Evolutionary conservation across 23 red algal species (phyloP).

Genomic region (Gracilariopsis chorda): DNA sequence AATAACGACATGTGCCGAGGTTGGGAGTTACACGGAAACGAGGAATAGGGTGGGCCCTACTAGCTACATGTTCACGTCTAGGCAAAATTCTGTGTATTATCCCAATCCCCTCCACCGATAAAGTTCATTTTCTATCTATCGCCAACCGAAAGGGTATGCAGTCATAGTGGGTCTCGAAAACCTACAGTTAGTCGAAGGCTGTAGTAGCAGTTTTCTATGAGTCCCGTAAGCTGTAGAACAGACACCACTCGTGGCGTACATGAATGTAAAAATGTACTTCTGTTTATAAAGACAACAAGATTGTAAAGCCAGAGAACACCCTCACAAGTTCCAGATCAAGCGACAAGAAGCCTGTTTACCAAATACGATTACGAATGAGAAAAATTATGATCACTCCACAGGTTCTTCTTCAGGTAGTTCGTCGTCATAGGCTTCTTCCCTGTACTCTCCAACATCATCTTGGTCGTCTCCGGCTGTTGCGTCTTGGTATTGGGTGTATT

Average conservation of each 20-base stretch:
- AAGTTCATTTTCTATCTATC: too few relatives aligned
- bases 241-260: background rate
- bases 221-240: too few relatives aligned
- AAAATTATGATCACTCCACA: slow-evolving; percentile 26
- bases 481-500: slow-evolving; percentile 94
- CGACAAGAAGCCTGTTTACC: background rate
- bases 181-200: too few relatives aligned
- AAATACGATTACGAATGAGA: background rate
- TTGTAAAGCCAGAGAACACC: background rate
- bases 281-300: background rate
- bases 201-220: too few relatives aligned
- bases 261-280: background rate
- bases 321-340: background rate
- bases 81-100: too few relatives aligned
- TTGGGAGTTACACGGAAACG: too few relatives aligned
- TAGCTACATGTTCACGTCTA: too few relatives aligned
- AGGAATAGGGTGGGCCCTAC: too few relatives aligned
- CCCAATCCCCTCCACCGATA: too few relatives aligned
- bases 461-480: slow-evolving; percentile 37
- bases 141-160: too few relatives aligned
- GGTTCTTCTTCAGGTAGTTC: slow-evolving; percentile 25
- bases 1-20: too few relatives aligned
- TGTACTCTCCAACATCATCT: background rate
- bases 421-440: slow-evolving; percentile 40
- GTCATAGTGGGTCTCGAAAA: too few relatives aligned